Percentiles rank a stretch among this genome's conserved stretches.
These are phyloP conservation scores for Neonectria magnoliae DNA, from an alignment of 2,329 filamentous ascomycete species.

Conservation along the genomic window DNA sequence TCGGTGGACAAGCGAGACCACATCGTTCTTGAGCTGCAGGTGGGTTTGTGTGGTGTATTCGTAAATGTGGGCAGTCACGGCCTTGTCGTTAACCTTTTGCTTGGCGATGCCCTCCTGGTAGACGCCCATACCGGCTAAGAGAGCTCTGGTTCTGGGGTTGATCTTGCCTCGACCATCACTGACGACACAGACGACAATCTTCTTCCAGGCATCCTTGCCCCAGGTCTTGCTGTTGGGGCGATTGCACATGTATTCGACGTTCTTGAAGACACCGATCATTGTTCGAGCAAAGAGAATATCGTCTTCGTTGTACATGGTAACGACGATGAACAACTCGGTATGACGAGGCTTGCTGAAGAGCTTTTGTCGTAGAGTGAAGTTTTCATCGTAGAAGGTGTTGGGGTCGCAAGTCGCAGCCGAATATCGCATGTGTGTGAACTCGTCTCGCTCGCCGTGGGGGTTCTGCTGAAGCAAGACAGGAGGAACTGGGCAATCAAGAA, in stretches of 20 bases:
- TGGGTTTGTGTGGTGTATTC: constrained; percentile 91
- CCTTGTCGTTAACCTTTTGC: constrained; percentile 95
- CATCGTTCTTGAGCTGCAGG: constrained; percentile 87
- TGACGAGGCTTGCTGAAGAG: constrained; percentile 92
- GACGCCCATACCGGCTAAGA: constrained; percentile 92
- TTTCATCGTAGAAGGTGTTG: constrained; percentile 84
- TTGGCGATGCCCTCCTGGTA: constrained; percentile 99
- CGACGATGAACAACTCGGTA: constrained; percentile 94
- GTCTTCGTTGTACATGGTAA: constrained; percentile 99
- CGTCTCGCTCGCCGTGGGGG: constrained; percentile 90
- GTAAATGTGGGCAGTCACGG: constrained; percentile 97
- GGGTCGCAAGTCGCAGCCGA: constrained; percentile 95
- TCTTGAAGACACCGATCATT: constrained; percentile 97
- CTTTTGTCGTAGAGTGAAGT: constrained; percentile 90
- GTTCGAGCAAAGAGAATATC: constrained; percentile 95
- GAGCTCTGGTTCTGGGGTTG: constrained; percentile 87
- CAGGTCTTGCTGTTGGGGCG: constrained; percentile 94
- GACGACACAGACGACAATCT: constrained; percentile 98
- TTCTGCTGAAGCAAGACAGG: constrained; percentile 88
- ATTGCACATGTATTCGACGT: constrained; percentile 97
- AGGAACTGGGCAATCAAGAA: constrained; percentile 95
- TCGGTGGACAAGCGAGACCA: constrained; percentile 85
- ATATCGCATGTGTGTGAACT: constrained; percentile 92
- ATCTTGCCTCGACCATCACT: constrained; percentile 98
- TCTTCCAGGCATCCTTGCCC: constrained; percentile 99